Conservation (phyloP, 805 yeast species). For the Candida hispaniensis region DNA sequence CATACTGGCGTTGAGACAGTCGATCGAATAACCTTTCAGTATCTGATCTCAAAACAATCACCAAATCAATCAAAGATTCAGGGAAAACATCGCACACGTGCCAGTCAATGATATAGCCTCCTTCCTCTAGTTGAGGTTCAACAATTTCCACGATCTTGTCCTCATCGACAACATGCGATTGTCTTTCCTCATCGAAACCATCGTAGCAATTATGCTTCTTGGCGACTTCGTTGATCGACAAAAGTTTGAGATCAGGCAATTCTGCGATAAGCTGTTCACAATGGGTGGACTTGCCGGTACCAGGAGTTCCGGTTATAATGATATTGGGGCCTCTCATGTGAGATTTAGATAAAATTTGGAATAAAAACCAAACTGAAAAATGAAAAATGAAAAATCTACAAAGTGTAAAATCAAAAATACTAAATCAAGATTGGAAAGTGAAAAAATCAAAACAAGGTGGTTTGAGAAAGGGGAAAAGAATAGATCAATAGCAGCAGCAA, state of each 20-base stretch:
- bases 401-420: too few relatives aligned
- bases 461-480: too few relatives aligned
- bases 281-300: conserved; percentile 78
- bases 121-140: conserved; percentile 66
- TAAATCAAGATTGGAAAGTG: too few relatives aligned
- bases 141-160: conserved; percentile 73
- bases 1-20: conserved; percentile 63
- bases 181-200: conserved; percentile 77
- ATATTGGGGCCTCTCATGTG: conserved; percentile 52
- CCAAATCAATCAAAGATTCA: conserved; percentile 82
- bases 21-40: conserved; percentile 65
- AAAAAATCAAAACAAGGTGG: too few relatives aligned
- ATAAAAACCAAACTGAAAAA: too few relatives aligned
- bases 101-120: conserved; percentile 94
- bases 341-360: too few relatives aligned
- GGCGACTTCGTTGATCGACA: conserved; percentile 73
- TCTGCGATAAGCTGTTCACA: conserved; percentile 47
- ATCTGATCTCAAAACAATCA: conserved; percentile 75
- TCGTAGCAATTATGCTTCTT: conserved; percentile 64
- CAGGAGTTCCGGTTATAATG: conserved; percentile 90
- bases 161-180: conserved; percentile 84
- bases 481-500: too few relatives aligned
- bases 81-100: conserved; percentile 95
- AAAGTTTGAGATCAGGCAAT: conserved; percentile 40
- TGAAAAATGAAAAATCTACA: too few relatives aligned